A percentile compares a stretch with the other conserved stretches of the same genome.
phyloP scores from a whole-genome alignment of 139 green algal species.

The Nannochloris sp. region DNA sequence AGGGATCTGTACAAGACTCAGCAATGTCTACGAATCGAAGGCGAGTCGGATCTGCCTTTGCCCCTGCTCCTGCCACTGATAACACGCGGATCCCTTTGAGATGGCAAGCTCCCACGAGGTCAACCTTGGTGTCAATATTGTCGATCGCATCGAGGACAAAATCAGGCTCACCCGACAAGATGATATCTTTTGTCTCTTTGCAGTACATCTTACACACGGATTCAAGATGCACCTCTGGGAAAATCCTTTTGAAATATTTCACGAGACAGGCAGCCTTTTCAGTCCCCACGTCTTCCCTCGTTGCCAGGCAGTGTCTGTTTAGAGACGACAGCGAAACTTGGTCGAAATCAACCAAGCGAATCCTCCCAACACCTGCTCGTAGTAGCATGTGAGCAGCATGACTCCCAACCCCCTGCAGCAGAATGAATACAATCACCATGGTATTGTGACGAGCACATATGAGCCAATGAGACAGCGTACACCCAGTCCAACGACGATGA shows the following conservation, averaged over 20 bases:
- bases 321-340: slow-evolving; percentile 79
- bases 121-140: slow-evolving; percentile 97
- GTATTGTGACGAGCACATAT: slow-evolving; percentile 1
- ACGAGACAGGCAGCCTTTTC: slow-evolving; percentile 77
- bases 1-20: slow-evolving; percentile 68
- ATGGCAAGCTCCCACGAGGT: slow-evolving; percentile 78
- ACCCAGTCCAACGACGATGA: slow-evolving; percentile 89
- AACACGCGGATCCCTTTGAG: slow-evolving; percentile 65
- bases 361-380: slow-evolving; percentile 74
- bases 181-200: slow-evolving; percentile 48
- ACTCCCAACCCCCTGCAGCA: slow-evolving; percentile 79
- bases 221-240: slow-evolving; percentile 77
- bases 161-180: slow-evolving; percentile 72
- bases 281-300: slow-evolving; percentile 80
- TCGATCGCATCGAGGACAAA: slow-evolving; percentile 97
- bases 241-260: slow-evolving; percentile 73
- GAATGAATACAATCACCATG: slow-evolving; percentile 1
- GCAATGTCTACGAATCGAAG: slow-evolving; percentile 79
- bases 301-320: slow-evolving; percentile 90
- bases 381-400: slow-evolving; percentile 90
- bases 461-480: slow-evolving; percentile 31
- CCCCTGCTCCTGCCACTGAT: slow-evolving; percentile 68
- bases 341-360: slow-evolving; percentile 97
- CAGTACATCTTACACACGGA: slow-evolving; percentile 74
- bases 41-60: slow-evolving; percentile 88